Evolutionary conservation across 495 filamentous ascomycete genomes (phyloP).

Genomic region (Podospora appendiculata): DNA sequence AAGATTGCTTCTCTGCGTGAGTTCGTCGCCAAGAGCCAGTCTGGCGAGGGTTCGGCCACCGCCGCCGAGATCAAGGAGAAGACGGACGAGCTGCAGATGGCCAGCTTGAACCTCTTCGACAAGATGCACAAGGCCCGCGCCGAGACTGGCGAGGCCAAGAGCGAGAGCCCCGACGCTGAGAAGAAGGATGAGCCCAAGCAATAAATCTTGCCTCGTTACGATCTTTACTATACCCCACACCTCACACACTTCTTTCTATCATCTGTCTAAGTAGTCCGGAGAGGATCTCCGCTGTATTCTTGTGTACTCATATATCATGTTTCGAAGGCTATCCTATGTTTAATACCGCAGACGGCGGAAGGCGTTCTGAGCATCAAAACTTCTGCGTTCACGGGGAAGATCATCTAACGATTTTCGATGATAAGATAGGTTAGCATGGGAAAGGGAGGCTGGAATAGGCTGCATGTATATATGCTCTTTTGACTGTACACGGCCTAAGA

Average conservation of each 20-base stretch:
- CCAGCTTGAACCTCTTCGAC: conserved; percentile 94
- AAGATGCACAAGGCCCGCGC: conserved; percentile 97
- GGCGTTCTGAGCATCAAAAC: conserved; percentile 44
- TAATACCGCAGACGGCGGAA: conserved; percentile 33
- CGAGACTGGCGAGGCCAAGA: conserved; percentile 46
- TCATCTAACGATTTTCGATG: conserved; percentile 25
- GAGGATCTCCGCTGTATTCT: conserved; percentile 28
- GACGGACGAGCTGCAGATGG: conserved; percentile 93
- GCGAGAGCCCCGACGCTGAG: conserved; percentile 61
- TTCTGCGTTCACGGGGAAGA: conserved; percentile 25
- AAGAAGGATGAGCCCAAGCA: conserved; percentile 64
- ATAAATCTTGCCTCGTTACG: conserved; percentile 13
- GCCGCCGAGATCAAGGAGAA: conserved; percentile 93
- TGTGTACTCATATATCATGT: conserved; percentile 38
- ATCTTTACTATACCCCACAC: conserved; percentile 16
- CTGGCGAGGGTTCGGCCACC: conserved; percentile 77
- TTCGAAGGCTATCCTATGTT: conserved; percentile 24
- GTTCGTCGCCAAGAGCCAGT: conserved; percentile 89
- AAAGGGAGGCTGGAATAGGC: conserved; percentile 17
- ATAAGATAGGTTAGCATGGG: conserved; percentile 13
- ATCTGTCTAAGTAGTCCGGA: conserved; percentile 28
- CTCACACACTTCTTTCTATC: conserved; percentile 11
- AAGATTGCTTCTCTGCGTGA: conserved; percentile 88
- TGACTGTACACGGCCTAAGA: conserved; percentile 10
- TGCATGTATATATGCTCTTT: conserved; percentile 13